phyloP scores from a whole-genome alignment of 345 rosid genomes.

The Trapa bicornis region DNA sequence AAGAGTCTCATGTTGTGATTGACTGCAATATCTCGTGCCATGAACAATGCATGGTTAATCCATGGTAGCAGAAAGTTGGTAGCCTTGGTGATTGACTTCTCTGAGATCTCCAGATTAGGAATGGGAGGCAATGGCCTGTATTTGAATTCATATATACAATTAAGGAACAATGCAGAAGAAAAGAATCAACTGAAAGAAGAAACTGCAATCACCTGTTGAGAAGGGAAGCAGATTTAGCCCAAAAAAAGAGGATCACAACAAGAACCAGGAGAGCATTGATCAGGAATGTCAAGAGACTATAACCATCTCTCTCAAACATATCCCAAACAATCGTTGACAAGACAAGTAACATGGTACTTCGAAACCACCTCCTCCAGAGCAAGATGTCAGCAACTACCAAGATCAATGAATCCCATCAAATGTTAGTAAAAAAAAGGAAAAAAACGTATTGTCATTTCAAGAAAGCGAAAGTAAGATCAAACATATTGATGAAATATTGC shows the following conservation, averaged over 20 bases:
- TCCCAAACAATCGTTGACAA: slow-evolving; percentile 55
- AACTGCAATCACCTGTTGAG: slow-evolving; percentile 55
- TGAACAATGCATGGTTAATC: slow-evolving; percentile 41
- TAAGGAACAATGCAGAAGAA: background rate
- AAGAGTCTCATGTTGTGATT: slow-evolving; percentile 50
- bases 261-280: slow-evolving; percentile 72
- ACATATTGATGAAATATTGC: background rate
- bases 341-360: slow-evolving; percentile 34
- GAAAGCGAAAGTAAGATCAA: background rate
- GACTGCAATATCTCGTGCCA: slow-evolving; percentile 62
- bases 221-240: slow-evolving; percentile 96
- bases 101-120: slow-evolving; percentile 79
- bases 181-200: too few relatives aligned
- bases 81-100: slow-evolving; percentile 36
- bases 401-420: background rate
- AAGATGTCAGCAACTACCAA: slow-evolving; percentile 67
- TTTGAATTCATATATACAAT: background rate
- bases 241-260: slow-evolving; percentile 61
- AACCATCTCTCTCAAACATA: slow-evolving; percentile 66
- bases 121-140: slow-evolving; percentile 83
- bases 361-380: slow-evolving; percentile 60
- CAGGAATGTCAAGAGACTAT: slow-evolving; percentile 58
- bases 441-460: background rate
- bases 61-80: slow-evolving; percentile 42
- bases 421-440: background rate